Conservation (phyloP, 2,329 filamentous ascomycete species). For the Fusarium globosum region DNA sequence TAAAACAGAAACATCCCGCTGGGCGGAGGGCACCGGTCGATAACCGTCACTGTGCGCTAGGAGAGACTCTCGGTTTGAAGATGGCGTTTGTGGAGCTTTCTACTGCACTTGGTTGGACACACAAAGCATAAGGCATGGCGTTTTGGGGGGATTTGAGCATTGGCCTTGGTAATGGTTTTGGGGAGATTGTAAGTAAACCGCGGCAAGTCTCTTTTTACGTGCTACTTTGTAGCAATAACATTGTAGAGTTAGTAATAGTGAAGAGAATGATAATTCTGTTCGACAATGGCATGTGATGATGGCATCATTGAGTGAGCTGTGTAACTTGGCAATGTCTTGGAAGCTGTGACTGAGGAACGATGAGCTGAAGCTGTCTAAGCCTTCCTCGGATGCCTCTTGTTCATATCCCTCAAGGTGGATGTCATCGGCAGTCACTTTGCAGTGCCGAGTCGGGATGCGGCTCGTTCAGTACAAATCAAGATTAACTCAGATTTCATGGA, state of each 20-base stretch:
- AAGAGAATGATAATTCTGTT: slow-evolving; percentile 17
- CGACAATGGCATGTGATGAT: slow-evolving; percentile 10
- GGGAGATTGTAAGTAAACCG: slow-evolving; percentile 21
- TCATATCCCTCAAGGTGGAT: slow-evolving; percentile 1
- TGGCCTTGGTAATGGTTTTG: slow-evolving; percentile 2
- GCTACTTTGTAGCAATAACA: not conserved
- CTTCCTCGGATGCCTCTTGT: not conserved
- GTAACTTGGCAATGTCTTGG: not conserved
- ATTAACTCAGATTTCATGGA: slow-evolving; percentile 10
- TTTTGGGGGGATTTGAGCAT: slow-evolving; percentile 21
- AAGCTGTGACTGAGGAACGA: not conserved
- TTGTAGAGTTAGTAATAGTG: slow-evolving; percentile 10
- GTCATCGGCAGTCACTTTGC: slow-evolving; percentile 10
- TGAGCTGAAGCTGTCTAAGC: not conserved
- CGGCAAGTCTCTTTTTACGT: slow-evolving; percentile 19
- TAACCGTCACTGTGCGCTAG: slow-evolving; percentile 9
- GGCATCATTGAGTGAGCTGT: slow-evolving; percentile 11
- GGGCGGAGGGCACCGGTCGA: slow-evolving; percentile 11
- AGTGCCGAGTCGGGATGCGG: slow-evolving; percentile 21
- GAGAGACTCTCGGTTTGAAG: slow-evolving; percentile 20
- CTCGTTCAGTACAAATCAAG: not conserved
- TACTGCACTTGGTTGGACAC: slow-evolving; percentile 31
- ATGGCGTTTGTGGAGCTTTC: slow-evolving; percentile 40
- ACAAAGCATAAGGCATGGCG: slow-evolving; percentile 37
- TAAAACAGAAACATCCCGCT: slow-evolving; percentile 6